phyloP scores from a whole-genome alignment of 805 yeast genomes.

The fission yeast (Schizosaccharomyces pombe) region ASM294v3 CU329670.1:1966001-1966500 shows the following conservation, averaged over 20 bases:
- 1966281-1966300: conserved; percentile 28
- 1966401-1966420: too few relatives aligned
- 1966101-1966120: conserved; percentile 73
- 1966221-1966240: conserved; percentile 29
- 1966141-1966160: conserved; percentile 37
- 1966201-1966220: conserved; percentile 32
- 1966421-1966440: too few relatives aligned
- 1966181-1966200: conserved; percentile 50
- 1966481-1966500: too few relatives aligned
- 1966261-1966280: conserved; percentile 43
- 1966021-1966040: conserved; percentile 43
- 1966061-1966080: not conserved
- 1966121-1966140: conserved; percentile 48
- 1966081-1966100: not conserved
- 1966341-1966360: too few relatives aligned
- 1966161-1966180: conserved; percentile 60
- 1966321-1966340: too few relatives aligned
- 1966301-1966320: too few relatives aligned
- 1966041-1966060: conserved; percentile 37
- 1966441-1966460: too few relatives aligned
- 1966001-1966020: conserved; percentile 51
- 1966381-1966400: too few relatives aligned
- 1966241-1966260: conserved; percentile 30
- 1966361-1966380: too few relatives aligned
- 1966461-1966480: too few relatives aligned